Percentiles rank a stretch among this genome's conserved stretches.
phyloP scores from a whole-genome alignment of 148 eudicot species.

The Beta vulgaris region DNA sequence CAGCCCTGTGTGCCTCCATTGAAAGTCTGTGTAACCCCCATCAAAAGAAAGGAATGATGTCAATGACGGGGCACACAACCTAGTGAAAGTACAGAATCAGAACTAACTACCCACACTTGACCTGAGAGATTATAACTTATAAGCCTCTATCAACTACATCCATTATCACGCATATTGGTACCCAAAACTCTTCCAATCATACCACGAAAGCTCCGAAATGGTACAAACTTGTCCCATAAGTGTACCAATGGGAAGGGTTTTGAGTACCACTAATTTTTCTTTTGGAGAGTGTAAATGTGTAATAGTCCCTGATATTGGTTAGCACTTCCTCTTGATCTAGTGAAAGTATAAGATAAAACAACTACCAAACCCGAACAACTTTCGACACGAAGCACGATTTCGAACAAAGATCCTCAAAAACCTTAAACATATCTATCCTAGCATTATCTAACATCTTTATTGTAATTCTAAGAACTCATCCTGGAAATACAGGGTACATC shows the following conservation, averaged over 20 bases:
- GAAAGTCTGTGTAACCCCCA: constrained; percentile 55
- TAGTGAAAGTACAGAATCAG: not conserved
- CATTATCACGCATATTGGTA: no score
- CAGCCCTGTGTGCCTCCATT: constrained; percentile 74
- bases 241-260: no score
- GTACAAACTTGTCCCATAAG: no score
- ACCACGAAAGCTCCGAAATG: no score
- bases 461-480: not conserved
- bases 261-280: no score
- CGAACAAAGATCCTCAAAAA: not conserved
- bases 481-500: not conserved
- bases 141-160: no score
- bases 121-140: no score
- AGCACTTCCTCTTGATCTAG: no score
- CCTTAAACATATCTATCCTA: not conserved
- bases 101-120: constrained; percentile 15
- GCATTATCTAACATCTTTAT: not conserved
- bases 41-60: constrained; percentile 39
- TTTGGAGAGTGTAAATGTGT: no score
- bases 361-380: not conserved
- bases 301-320: no score
- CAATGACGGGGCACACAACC: constrained; percentile 19
- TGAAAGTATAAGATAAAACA: constrained; percentile 1
- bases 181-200: no score
- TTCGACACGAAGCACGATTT: not conserved